Evolutionary conservation across 2,329 filamentous ascomycete genomes (phyloP).

Genomic region (Gliomastix tumulicola): DNA sequence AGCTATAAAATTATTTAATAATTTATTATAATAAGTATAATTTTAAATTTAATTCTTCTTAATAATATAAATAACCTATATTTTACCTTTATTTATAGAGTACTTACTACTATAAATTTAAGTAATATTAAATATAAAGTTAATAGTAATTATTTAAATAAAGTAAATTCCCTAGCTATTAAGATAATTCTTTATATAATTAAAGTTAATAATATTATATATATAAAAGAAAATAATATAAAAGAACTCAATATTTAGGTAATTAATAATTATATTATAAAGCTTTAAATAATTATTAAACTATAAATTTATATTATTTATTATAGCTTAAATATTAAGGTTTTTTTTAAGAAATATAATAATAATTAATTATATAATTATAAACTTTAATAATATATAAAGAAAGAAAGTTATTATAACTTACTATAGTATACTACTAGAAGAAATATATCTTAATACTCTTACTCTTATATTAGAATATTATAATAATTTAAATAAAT

Average conservation of each 20-base stretch:
- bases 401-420: neutral
- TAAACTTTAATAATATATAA: neutral
- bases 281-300: neutral
- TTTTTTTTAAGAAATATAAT: neutral
- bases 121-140: neutral
- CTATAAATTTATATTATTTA: conserved; percentile 1
- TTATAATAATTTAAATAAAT: neutral
- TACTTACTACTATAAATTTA: too few species aligned
- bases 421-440: neutral
- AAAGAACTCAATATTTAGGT: conserved; percentile 3
- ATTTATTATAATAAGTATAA: too few species aligned
- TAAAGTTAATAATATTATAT: conserved; percentile 1
- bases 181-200: too few species aligned
- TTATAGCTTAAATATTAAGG: conserved; percentile 1
- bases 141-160: too few species aligned
- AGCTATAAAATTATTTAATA: too few species aligned
- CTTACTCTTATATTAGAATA: neutral
- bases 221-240: neutral
- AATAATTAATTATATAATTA: conserved; percentile 1
- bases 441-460: neutral
- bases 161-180: too few species aligned
- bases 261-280: conserved; percentile 1
- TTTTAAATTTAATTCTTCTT: too few species aligned
- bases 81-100: too few species aligned
- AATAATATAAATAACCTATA: too few species aligned